Conservation (phyloP, 768 basidiomycete genomes). For the Leccinum sublutescens region DNA sequence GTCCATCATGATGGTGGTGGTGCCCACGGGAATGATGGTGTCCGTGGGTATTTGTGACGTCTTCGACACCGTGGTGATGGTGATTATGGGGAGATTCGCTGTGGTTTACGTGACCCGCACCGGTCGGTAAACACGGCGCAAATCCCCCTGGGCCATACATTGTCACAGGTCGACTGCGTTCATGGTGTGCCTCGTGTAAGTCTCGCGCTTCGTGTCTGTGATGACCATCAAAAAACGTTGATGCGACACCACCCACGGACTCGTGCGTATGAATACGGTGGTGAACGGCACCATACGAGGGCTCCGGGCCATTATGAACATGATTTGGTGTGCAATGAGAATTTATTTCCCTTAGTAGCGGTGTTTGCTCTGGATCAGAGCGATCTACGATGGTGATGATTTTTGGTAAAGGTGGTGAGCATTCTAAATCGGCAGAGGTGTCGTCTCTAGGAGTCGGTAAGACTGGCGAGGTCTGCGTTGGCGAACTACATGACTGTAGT, state of each 20-base stretch:
- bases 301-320: background rate
- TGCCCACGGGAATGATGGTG: background rate
- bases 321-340: background rate
- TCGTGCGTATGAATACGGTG: constrained; percentile 2
- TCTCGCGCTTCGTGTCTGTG: constrained; percentile 34
- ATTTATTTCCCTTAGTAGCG: constrained; percentile 13
- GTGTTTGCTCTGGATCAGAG: constrained; percentile 17
- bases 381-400: background rate
- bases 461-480: constrained; percentile 38
- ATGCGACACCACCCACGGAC: background rate
- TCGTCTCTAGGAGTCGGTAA: constrained; percentile 27
- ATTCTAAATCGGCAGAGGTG: constrained; percentile 14
- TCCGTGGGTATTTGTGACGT: background rate
- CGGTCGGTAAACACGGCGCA: background rate
- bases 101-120: constrained; percentile 4
- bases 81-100: constrained; percentile 5
- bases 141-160: constrained; percentile 23
- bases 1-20: background rate
- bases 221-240: constrained; percentile 34
- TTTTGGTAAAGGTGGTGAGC: constrained; percentile 3
- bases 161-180: constrained; percentile 21
- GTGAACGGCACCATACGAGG: constrained; percentile 23
- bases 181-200: constrained; percentile 31
- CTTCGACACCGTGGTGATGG: constrained; percentile 9
- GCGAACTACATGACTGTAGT: constrained; percentile 62